Percentiles rank a stretch among this genome's conserved stretches.
phyloP scores from a whole-genome alignment of 805 yeast genomes.

The Suhomyces pyralidae region DNA sequence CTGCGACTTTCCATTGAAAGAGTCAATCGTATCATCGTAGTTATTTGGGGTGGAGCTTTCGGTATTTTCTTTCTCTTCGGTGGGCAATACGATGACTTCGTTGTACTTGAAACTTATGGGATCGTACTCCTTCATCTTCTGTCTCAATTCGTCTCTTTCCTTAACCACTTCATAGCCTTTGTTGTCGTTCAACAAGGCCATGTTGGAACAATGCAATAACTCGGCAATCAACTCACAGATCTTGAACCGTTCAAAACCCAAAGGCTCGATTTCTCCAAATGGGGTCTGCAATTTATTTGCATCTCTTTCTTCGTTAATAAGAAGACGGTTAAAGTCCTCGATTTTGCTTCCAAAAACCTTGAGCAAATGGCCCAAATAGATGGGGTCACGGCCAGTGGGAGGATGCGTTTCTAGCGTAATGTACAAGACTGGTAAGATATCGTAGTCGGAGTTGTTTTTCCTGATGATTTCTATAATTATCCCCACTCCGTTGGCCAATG shows the following conservation, averaged over 20 bases:
- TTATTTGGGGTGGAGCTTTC: neutral
- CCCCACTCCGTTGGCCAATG: constrained; percentile 49
- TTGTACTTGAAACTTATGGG: constrained; percentile 46
- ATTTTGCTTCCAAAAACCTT: constrained; percentile 39
- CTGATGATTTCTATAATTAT: constrained; percentile 45
- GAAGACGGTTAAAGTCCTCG: constrained; percentile 34
- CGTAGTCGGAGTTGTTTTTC: constrained; percentile 46
- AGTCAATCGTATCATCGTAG: constrained; percentile 7
- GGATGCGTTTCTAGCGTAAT: constrained; percentile 45
- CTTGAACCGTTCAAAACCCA: constrained; percentile 46
- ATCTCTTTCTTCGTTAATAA: constrained; percentile 22
- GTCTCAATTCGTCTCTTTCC: constrained; percentile 36
- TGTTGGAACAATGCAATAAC: constrained; percentile 45
- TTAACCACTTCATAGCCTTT: constrained; percentile 42
- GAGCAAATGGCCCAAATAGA: constrained; percentile 43
- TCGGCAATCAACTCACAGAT: constrained; percentile 47
- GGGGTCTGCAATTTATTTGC: constrained; percentile 20
- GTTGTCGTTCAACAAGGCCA: constrained; percentile 44
- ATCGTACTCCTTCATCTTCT: constrained; percentile 40
- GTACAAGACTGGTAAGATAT: constrained; percentile 42
- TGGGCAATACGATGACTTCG: constrained; percentile 39
- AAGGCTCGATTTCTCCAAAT: constrained; percentile 34
- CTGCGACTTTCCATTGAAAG: constrained; percentile 25
- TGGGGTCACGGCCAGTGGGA: constrained; percentile 48
- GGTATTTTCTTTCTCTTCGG: constrained; percentile 10